phyloP scores from a whole-genome alignment of 345 rosid genomes.

The Linum trigynum region DNA sequence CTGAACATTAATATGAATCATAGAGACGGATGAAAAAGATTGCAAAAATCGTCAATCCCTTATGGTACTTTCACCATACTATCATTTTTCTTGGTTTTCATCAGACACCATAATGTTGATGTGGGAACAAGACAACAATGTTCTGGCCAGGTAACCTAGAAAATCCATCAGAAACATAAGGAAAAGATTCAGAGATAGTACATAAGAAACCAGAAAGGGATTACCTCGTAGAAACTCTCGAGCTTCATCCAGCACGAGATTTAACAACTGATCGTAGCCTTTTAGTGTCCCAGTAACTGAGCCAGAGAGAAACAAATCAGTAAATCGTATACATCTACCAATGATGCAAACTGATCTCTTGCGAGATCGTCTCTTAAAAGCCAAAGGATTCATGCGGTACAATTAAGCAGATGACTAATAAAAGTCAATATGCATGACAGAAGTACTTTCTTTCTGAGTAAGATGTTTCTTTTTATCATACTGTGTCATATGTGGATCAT shows the following conservation, averaged over 20 bases:
- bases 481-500: neutral
- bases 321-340: neutral
- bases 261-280: slow-evolving; percentile 88
- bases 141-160: no score
- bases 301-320: slow-evolving; percentile 5
- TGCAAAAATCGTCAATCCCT: no score
- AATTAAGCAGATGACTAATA: neutral
- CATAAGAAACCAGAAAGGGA: neutral
- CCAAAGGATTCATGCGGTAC: neutral
- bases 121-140: no score
- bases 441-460: neutral
- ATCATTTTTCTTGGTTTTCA: no score
- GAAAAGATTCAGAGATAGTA: no score
- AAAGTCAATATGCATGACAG: neutral
- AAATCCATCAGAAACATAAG: no score
- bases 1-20: no score
- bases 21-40: no score
- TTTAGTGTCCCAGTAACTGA: slow-evolving; percentile 90
- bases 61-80: no score
- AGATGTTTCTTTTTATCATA: neutral
- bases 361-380: neutral
- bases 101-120: no score
- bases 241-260: slow-evolving; percentile 91
- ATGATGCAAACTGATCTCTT: neutral
- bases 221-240: slow-evolving; percentile 83